Evolutionary conservation across 2,329 filamentous ascomycete species (phyloP), one percentile per base, ranked within the genome.

Genomic region (Colletotrichum navitas): DNA sequence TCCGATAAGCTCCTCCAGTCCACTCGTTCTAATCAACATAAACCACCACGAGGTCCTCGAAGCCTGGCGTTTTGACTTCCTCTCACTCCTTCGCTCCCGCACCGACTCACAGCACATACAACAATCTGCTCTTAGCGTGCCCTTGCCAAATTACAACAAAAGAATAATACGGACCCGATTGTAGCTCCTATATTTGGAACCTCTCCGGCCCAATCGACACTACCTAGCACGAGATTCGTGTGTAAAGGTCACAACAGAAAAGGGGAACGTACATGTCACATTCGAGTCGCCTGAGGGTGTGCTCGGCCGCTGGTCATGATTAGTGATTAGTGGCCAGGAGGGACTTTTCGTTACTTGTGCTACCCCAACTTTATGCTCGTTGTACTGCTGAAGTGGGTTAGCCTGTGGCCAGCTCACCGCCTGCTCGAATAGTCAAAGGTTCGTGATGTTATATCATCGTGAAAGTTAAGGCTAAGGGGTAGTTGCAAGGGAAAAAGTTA

Each of bases 11-110:
- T 7, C 47, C 47, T 51, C 55, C 32, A 18, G n/a, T 41, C 39
- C 64, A 36, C 59, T 65, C 60, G 39, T 21, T 62, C n/a, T 67
- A 34, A 45, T 45, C 43, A 45, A 45, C 43, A 62, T 63, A 71
- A 49, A 41, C 52, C 52, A 51, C 56, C 45, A 26, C 63, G 39
- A 59, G 61, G 36, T 43, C 36, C 68, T 71, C 65, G 52, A 68
- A 68, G 55, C 68, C 68, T 54, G 65, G 59, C 45, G 68, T 64
- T 71, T 68, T 68, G 65, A 68, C 59, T 34, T 54, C 39, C 59
- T 68, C 68, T 49, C 54, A 26, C 58, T 60, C 68, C 45, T 58
- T 68, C 68, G 39, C 45, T 66, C 66, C 66, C 11, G 58, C 68
- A 55, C 64, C 36, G 60, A 54, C 64, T 58, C 68, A 39, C 21